Percentiles rank a stretch among this genome's conserved stretches.
Evolutionary conservation across 331 rosid species (phyloP).

Genomic region (Pyrus hybrid): DNA sequence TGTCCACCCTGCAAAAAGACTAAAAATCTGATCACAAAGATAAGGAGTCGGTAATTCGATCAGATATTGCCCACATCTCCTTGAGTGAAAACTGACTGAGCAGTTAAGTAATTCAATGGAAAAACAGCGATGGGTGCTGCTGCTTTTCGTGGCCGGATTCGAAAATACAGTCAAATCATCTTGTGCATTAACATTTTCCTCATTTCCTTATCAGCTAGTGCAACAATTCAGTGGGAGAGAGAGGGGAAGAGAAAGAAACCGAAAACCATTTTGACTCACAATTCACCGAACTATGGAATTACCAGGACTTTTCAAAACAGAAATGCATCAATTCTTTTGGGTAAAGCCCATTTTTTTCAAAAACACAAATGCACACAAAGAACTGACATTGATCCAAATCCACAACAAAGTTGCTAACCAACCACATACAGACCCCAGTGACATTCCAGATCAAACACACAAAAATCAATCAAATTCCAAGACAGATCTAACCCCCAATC

Average conservation of each 20-base stretch:
- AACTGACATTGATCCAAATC: not conserved
- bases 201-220: no score
- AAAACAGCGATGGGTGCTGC: not conserved
- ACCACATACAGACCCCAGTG: not conserved
- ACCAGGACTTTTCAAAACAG: not conserved
- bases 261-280: not conserved
- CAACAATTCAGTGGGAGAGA: not conserved
- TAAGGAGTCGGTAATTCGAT: not conserved
- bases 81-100: not conserved
- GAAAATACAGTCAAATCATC: not conserved
- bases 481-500: not conserved
- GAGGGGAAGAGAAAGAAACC: no score
- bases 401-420: not conserved
- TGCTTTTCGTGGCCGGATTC: not conserved
- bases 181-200: not conserved
- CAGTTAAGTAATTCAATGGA: not conserved
- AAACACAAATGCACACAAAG: not conserved
- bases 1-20: not conserved
- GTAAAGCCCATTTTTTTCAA: not conserved
- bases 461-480: not conserved
- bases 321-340: not conserved
- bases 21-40: not conserved
- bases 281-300: not conserved
- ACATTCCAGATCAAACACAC: constrained; percentile 1
- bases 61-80: not conserved